Evolutionary conservation across 2,329 filamentous ascomycete species (phyloP).

Genomic region (Talaromyces pinophilus): DNA sequence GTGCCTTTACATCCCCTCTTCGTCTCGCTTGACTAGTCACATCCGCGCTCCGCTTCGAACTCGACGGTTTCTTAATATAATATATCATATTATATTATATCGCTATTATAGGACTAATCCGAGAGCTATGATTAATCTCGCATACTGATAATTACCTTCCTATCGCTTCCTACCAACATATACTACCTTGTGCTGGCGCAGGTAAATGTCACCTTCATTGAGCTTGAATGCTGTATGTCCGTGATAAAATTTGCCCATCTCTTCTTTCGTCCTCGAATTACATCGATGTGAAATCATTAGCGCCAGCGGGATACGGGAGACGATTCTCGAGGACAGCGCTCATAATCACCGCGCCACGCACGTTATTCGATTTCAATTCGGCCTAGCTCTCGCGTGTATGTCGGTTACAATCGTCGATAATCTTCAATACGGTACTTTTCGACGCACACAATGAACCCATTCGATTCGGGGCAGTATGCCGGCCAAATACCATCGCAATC

Average conservation of each 20-base stretch:
- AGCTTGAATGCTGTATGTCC: neutral
- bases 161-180: neutral
- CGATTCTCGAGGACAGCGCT: neutral
- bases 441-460: constrained; percentile 13
- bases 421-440: neutral
- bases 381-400: constrained; percentile 1
- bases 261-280: neutral
- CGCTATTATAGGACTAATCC: neutral
- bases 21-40: constrained; percentile 3
- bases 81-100: neutral
- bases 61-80: neutral
- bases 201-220: neutral
- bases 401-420: neutral
- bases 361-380: neutral
- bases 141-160: neutral
- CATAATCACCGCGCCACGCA: neutral
- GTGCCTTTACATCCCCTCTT: neutral
- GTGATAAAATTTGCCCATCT: neutral
- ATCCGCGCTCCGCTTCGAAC: neutral
- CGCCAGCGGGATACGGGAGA: neutral
- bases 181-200: constrained; percentile 7
- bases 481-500: constrained; percentile 1
- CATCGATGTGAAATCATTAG: constrained; percentile 2
- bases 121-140: neutral
- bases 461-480: constrained; percentile 12